Percentiles rank a stretch among this genome's conserved stretches.
Conservation (phyloP, 306 rosid genomes). For the Castanea mollissima region DNA sequence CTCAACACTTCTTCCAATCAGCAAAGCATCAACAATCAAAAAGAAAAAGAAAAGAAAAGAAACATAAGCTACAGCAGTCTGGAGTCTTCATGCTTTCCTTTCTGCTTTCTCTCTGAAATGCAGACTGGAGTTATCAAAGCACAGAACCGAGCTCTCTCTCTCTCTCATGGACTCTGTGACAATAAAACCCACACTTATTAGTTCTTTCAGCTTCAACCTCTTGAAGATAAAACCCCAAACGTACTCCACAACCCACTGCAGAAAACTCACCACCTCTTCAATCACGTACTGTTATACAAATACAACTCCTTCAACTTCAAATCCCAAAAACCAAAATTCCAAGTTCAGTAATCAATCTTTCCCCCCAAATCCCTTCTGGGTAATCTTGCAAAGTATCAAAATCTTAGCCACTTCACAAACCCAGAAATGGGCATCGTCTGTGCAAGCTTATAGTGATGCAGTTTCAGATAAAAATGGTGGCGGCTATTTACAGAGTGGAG, state of each 20-base stretch:
- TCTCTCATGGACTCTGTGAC: constrained; percentile 51
- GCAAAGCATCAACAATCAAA: too few species aligned
- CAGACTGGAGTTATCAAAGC: constrained; percentile 35
- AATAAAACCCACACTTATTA: constrained; percentile 19
- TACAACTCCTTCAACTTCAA: constrained; percentile 2
- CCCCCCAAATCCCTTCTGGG: constrained; percentile 25
- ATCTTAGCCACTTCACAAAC: constrained; percentile 25
- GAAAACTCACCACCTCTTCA: constrained; percentile 11
- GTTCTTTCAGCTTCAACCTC: constrained; percentile 23
- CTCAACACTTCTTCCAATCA: background rate
- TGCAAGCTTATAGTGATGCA: constrained; percentile 3
- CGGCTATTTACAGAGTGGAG: constrained; percentile 52
- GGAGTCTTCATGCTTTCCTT: background rate
- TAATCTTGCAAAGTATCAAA: constrained; percentile 31
- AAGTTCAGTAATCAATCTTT: background rate
- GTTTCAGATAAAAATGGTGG: constrained; percentile 7
- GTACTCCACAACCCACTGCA: background rate
- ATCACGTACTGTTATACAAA: constrained; percentile 10
- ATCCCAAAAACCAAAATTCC: constrained; percentile 17
- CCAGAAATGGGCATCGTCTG: constrained; percentile 25
- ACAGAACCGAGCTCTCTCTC: background rate
- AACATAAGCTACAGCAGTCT: background rate
- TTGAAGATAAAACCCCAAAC: background rate
- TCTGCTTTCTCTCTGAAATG: constrained; percentile 39
- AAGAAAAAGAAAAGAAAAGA: too few species aligned